Evolutionary conservation across 208 protist genomes (phyloP), one percentile per base, ranked within the genome.

Genomic region (Acanthamoeba triangularis): DNA sequence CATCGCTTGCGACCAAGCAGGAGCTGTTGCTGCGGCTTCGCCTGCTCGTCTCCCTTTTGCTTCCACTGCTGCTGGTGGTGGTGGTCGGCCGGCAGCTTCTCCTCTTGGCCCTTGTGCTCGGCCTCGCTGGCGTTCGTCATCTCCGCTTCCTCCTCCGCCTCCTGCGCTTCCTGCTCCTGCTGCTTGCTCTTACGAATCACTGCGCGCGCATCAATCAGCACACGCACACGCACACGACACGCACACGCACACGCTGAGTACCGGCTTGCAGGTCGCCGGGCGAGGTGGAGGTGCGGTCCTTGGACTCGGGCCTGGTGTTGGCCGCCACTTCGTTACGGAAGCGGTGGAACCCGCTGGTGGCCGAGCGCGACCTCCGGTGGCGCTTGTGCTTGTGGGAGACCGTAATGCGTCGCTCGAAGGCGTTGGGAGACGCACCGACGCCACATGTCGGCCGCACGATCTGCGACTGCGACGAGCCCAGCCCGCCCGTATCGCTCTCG

Each of bases 331-430:
- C 41, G 47, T 30, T 49, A 0, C 13, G 35, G 23, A 85, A 49
- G 14, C 76, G 76, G 47, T 85, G 76, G 44, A 85, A 85, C 8
- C 76, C 76, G 76, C 76, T 85, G 8, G 76, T 85, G 28, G 76
- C 76, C 44, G 76, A 85, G 20, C 76, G 35, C 47, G 76, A 85
- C 47, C 76, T 2, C 44, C 76, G 5, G 30, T 59, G 76, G 25
- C 76, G 76, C 44, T 59, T 85, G 6, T 85, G 76, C 44, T 85
- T 85, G 6, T 85, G 14, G 28, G 76, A 85, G 44, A 85, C 76
- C 3, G 76, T 85, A 3, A 85, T 2, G 10, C 76, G 76, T 5
- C 44, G 41, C 37, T 11, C 35, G 76, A 85, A 85, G 13, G 76
- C 76, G 30, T 85, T 85, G 16, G 76, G 76, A 7, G 37, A 25